Base-by-base conservation (phyloP, 2,329 filamentous ascomycete species). In the Canariomyces notabilis region DNA sequence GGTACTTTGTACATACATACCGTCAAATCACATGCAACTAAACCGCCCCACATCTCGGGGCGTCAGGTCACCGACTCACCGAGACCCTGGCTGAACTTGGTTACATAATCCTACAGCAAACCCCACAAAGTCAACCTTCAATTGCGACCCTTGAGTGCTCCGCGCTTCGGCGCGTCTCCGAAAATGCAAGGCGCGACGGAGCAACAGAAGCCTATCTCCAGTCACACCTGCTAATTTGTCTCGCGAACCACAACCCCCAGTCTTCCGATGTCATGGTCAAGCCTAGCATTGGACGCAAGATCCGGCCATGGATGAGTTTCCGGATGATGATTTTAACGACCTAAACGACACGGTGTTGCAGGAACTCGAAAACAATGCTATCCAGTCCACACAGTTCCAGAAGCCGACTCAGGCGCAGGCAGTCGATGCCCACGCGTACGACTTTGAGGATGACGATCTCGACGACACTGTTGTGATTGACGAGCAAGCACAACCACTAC, bases 341-440 rank as follows among this genome's bases (percentile, higher is more conserved):
- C 66, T 85, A 34, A 76, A 80, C 53, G 70, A 74, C 51, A 73
- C 74, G 52, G 70, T 70, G 37, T 67, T 85, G 3, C 71, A 79
- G 56, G 79, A 83, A 59, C 75, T 85, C 51, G 82, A 85, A 59
- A 75, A 76, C 57, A 75, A 76, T 58, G 81, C 81, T 32, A 78
- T 83, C 53, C 75, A 76, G 54, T 74, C 74, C 54, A 83, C 80
- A 4, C 78, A 82, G 55, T 70, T 67, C 26, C 69, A 66, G 36
- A 60, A 59, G 43, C 35, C 16, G 16, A 18, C 49, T 18, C 38
- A 15, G 37, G 20, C 22, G 33, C 44, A 50, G 23, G n/a, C n/a
- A n/a, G 34, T 42, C n/a, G 26, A 47, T 42, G 62, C 62, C 15
- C 58, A 64, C 33, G 64, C 70, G 18, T 67, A 69, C 36, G 66